These are phyloP conservation scores for Scedosporium minutisporum DNA, from an alignment of 2,329 filamentous ascomycete species.

Conservation along the genomic window DNA sequence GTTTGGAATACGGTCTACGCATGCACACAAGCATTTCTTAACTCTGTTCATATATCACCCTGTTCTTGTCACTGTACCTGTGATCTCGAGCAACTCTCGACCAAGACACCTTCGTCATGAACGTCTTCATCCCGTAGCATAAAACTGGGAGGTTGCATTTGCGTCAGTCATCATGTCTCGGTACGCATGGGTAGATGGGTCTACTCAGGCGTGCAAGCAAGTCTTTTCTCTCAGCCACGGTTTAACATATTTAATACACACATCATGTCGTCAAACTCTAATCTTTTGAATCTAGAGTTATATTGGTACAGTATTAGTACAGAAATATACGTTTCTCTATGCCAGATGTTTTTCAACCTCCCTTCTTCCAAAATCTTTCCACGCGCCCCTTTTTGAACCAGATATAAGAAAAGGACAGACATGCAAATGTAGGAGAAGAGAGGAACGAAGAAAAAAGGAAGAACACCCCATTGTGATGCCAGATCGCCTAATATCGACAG, in stretches of 20 bases:
- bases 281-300: background rate
- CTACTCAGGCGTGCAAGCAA: no score
- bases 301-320: constrained; percentile 7
- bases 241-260: no score
- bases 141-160: no score
- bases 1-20: background rate
- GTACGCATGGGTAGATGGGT: no score
- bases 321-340: constrained; percentile 4
- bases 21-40: background rate
- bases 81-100: no score
- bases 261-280: no score
- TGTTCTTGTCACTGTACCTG: background rate
- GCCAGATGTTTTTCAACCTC: background rate
- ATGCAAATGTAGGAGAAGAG: background rate
- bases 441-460: background rate
- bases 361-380: background rate
- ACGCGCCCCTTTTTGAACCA: background rate
- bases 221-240: no score
- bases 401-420: background rate
- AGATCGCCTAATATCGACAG: no score
- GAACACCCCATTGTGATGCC: background rate
- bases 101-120: no score
- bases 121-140: background rate
- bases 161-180: no score
- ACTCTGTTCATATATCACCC: background rate